Evolutionary conservation across 305 asterid species (phyloP).

Genomic region (Fraxinus angustifolia): DNA sequence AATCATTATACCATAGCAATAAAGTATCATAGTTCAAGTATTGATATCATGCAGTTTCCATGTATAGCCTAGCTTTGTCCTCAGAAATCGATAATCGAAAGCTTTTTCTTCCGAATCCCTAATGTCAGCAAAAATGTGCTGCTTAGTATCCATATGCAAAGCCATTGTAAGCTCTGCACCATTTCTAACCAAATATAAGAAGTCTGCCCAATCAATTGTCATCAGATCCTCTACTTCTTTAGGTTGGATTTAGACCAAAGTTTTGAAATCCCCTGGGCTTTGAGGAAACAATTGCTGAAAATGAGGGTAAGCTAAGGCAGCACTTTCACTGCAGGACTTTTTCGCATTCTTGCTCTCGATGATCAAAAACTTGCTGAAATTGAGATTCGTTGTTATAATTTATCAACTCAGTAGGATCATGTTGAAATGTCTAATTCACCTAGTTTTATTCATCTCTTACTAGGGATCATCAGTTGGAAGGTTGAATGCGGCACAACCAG

Average conservation of each 20-base stretch:
- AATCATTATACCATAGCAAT: background rate
- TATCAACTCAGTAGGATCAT: background rate
- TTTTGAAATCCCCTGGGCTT: background rate
- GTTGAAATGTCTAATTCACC: background rate
- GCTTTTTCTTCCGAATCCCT: background rate
- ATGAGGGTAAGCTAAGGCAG: background rate
- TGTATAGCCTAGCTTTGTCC: background rate
- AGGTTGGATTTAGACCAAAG: background rate
- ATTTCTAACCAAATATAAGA: background rate
- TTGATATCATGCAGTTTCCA: background rate
- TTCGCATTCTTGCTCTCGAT: background rate
- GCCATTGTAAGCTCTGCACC: background rate
- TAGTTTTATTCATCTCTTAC: conserved; percentile 12
- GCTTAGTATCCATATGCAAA: background rate
- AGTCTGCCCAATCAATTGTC: background rate
- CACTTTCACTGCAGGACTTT: background rate
- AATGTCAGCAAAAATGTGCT: background rate
- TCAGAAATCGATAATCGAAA: background rate
- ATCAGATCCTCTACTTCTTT: background rate
- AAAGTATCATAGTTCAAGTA: background rate
- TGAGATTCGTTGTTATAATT: background rate
- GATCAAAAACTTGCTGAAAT: background rate
- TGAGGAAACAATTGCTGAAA: background rate
- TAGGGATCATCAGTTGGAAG: conserved; percentile 44
- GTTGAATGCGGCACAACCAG: conserved; percentile 41